Conservation (phyloP, 208 protist genomes). For the Porcisia hertigi region DNA sequence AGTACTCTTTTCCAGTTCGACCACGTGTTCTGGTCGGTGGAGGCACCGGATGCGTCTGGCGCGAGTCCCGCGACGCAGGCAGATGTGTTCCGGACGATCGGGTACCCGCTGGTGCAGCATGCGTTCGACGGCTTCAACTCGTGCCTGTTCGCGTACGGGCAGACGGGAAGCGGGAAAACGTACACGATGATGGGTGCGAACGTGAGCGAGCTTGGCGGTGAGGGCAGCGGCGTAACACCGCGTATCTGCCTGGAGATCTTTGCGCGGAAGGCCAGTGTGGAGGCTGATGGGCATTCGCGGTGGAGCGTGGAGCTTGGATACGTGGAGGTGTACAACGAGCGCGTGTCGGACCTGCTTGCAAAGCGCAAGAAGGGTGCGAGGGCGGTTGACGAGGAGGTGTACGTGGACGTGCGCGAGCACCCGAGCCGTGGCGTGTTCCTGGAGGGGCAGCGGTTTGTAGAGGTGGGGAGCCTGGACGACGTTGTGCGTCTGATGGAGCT, state of each 20-base stretch:
- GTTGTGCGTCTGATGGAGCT: too few relatives aligned
- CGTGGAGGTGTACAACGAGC: constrained; percentile 93
- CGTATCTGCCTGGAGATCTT: constrained; percentile 84
- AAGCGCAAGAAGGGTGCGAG: constrained; percentile 92
- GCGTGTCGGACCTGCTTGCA: constrained; percentile 75
- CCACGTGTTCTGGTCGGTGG: constrained; percentile 65
- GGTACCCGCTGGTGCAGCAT: constrained; percentile 48
- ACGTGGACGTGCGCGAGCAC: too few relatives aligned
- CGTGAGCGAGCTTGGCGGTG: constrained; percentile 27
- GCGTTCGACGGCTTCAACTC: constrained; percentile 67
- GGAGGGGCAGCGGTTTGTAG: too few relatives aligned
- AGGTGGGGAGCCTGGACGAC: too few relatives aligned
- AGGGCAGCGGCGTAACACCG: constrained; percentile 75
- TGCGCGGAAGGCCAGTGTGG: constrained; percentile 61
- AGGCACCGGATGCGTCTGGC: constrained; percentile 33
- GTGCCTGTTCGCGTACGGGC: constrained; percentile 92
- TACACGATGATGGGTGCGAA: constrained; percentile 86
- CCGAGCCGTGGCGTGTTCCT: too few relatives aligned
- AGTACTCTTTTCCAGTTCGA: constrained; percentile 44
- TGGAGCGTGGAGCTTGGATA: constrained; percentile 75
- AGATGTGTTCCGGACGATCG: constrained; percentile 64
- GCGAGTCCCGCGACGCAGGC: constrained; percentile 40
- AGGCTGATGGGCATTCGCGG: constrained; percentile 42
- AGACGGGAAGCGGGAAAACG: constrained; percentile 92
- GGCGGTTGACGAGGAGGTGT: too few relatives aligned